Evolutionary conservation across 2,329 filamentous ascomycete species (phyloP).

Genomic region (Colletotrichum nymphaeae): DNA sequence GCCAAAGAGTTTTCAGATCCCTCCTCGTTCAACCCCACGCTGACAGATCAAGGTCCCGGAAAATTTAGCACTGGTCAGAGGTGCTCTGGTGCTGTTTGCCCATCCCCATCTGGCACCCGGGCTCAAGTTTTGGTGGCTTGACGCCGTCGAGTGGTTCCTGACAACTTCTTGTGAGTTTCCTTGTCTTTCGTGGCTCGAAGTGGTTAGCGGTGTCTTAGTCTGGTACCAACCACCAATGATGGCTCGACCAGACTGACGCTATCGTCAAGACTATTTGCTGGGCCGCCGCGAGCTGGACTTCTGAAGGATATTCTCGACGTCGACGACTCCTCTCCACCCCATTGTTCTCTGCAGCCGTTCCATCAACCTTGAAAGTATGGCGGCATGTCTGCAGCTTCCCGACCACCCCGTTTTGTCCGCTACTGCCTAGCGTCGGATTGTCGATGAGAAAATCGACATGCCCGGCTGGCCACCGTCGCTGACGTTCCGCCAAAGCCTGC

Average conservation of each 20-base stretch:
- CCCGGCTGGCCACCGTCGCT: neutral
- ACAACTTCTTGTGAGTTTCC: neutral
- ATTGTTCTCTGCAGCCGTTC: neutral
- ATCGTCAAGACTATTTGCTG: slow-evolving; percentile 26
- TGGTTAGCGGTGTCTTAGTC: slow-evolving; percentile 19
- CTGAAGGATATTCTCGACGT: neutral
- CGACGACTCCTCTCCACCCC: neutral
- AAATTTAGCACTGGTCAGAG: neutral
- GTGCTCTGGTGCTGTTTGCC: neutral
- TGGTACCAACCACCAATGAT: slow-evolving; percentile 3
- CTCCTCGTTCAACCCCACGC: neutral
- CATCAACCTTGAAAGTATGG: no score
- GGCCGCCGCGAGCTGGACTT: neutral
- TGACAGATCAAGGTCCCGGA: neutral
- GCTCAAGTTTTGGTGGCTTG: neutral
- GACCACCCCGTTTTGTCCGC: neutral
- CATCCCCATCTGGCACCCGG: neutral
- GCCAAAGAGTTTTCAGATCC: no score
- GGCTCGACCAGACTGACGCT: slow-evolving; percentile 1
- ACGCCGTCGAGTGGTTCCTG: slow-evolving; percentile 5
- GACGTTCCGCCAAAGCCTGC: neutral
- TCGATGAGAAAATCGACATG: neutral
- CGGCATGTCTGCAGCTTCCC: neutral
- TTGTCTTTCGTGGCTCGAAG: slow-evolving; percentile 3
- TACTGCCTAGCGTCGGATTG: neutral